Evolutionary conservation across 1,284 basidiomycete species (phyloP).

Genomic region (Mrakiaceae sp.): DNA sequence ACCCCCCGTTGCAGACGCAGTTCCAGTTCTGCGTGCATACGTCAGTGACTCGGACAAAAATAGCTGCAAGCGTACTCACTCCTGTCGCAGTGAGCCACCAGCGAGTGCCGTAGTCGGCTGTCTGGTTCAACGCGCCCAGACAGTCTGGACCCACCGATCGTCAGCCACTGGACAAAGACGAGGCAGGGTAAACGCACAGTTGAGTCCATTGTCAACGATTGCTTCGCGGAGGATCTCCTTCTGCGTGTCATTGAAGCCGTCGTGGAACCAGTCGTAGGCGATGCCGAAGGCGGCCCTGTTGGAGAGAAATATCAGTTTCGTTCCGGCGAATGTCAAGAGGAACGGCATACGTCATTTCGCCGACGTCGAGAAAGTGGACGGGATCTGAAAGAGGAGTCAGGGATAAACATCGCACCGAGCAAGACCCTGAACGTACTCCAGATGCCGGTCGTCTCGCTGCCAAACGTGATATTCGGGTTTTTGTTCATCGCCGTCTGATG

Average conservation of each 20-base stretch:
- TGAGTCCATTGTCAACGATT: constrained; percentile 69
- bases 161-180: no score
- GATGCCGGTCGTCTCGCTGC: constrained; percentile 35
- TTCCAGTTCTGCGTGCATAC: constrained; percentile 64
- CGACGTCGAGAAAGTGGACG: constrained; percentile 84
- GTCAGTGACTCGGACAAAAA: no score
- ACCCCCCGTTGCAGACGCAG: constrained; percentile 84
- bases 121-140: no score
- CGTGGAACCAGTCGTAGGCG: constrained; percentile 89
- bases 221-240: constrained; percentile 57
- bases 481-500: constrained; percentile 29
- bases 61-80: no score
- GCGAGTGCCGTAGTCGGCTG: no score
- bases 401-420: no score
- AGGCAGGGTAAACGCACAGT: constrained; percentile 22
- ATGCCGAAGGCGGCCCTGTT: constrained; percentile 58
- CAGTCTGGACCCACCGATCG: no score
- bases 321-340: no score
- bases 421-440: no score
- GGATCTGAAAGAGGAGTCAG: constrained; percentile 54
- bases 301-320: no score
- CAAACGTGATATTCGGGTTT: constrained; percentile 43
- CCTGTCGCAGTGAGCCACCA: no score
- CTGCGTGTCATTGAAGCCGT: constrained; percentile 66
- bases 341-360: constrained; percentile 54